These are phyloP conservation scores for Sophora flavescens DNA, from an alignment of 306 rosid species.

Conservation along the genomic window DNA sequence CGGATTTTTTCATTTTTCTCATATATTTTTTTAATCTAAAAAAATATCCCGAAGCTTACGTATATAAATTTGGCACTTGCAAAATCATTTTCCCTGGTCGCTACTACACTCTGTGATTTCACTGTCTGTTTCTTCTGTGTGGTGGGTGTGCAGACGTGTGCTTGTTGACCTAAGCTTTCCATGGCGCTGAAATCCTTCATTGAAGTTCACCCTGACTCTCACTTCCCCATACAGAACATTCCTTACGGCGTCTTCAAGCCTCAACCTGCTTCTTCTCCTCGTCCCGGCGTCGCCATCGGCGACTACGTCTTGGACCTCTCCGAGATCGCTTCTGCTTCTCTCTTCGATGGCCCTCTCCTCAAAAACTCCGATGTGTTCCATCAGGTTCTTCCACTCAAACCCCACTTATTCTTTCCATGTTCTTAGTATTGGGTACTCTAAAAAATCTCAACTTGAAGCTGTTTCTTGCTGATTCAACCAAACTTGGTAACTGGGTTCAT, in stretches of 20 bases:
- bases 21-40: too few relatives aligned
- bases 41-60: too few relatives aligned
- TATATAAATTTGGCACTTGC: too few relatives aligned
- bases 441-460: slow-evolving; percentile 6
- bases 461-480: not conserved
- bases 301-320: slow-evolving; percentile 87
- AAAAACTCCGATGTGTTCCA: slow-evolving; percentile 74
- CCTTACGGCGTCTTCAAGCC: slow-evolving; percentile 90
- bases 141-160: too few relatives aligned
- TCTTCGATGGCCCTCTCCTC: slow-evolving; percentile 86
- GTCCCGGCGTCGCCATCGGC: slow-evolving; percentile 91
- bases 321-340: slow-evolving; percentile 72
- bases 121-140: not conserved
- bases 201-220: slow-evolving; percentile 72
- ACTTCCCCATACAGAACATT: slow-evolving; percentile 90
- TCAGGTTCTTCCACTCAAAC: slow-evolving; percentile 55
- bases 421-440: not conserved
- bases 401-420: not conserved
- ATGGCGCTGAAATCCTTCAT: slow-evolving; percentile 76
- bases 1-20: too few relatives aligned
- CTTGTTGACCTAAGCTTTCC: slow-evolving; percentile 1
- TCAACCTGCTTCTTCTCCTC: slow-evolving; percentile 56
- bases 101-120: not conserved
- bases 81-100: too few relatives aligned
- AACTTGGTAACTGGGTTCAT: not conserved